phyloP scores from a whole-genome alignment of 1,139 yeast species.

The Debaryomyces robertsiae region DNA sequence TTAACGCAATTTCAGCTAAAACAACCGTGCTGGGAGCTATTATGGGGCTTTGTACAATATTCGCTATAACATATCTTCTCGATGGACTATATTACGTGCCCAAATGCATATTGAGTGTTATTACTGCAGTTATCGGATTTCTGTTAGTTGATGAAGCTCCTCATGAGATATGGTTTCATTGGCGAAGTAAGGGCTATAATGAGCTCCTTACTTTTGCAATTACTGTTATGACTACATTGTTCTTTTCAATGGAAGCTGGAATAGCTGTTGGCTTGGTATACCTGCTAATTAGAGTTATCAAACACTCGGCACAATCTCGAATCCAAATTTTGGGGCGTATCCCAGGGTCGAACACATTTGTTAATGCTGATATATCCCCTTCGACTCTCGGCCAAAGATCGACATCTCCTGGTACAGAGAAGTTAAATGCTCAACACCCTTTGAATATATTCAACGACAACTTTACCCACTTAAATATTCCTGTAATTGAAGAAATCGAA shows the following conservation, averaged over 20 bases:
- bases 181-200: slow-evolving; percentile 70
- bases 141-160: slow-evolving; percentile 88
- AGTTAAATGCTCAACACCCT: slow-evolving; percentile 13
- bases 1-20: slow-evolving; percentile 82
- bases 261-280: slow-evolving; percentile 82
- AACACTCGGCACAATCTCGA: slow-evolving; percentile 83
- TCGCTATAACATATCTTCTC: slow-evolving; percentile 64
- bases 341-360: slow-evolving; percentile 74
- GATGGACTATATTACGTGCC: slow-evolving; percentile 76
- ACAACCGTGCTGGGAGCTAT: slow-evolving; percentile 83
- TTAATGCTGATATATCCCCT: slow-evolving; percentile 66
- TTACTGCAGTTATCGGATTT: slow-evolving; percentile 78
- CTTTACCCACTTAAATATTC: slow-evolving; percentile 40
- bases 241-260: slow-evolving; percentile 88
- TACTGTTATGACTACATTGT: slow-evolving; percentile 71
- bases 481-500: slow-evolving; percentile 68
- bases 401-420: neutral
- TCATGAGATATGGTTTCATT: slow-evolving; percentile 71
- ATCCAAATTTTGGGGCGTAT: slow-evolving; percentile 86
- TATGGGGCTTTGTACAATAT: slow-evolving; percentile 72
- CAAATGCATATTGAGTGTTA: slow-evolving; percentile 75
- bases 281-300: slow-evolving; percentile 77
- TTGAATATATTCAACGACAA: slow-evolving; percentile 39
- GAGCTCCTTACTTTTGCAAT: slow-evolving; percentile 75
- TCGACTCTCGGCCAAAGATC: slow-evolving; percentile 4